Evolutionary conservation across 2,329 filamentous ascomycete species (phyloP).

Genomic region (Xylaria sp.): DNA sequence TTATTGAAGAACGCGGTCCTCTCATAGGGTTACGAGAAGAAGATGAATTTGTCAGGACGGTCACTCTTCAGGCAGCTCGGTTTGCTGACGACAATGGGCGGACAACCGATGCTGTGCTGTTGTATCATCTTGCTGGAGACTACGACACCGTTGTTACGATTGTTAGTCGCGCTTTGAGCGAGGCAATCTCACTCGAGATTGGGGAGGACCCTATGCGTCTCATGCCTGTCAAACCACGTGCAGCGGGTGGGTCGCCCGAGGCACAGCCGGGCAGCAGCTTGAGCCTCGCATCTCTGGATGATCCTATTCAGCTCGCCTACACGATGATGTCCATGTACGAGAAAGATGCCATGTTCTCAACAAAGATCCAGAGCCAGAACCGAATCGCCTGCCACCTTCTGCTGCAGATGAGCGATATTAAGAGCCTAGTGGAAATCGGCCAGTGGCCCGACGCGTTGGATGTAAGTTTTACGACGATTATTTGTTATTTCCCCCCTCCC

Average conservation of each 20-base stretch:
- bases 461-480: slow-evolving; percentile 56
- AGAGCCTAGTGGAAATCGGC: slow-evolving; percentile 63
- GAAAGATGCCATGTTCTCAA: slow-evolving; percentile 69
- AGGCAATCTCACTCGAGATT: slow-evolving; percentile 87
- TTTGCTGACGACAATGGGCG: slow-evolving; percentile 95
- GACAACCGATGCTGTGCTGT: slow-evolving; percentile 89
- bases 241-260: slow-evolving; percentile 54
- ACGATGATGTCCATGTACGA: slow-evolving; percentile 74
- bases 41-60: slow-evolving; percentile 87
- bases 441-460: slow-evolving; percentile 69
- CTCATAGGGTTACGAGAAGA: slow-evolving; percentile 84
- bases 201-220: slow-evolving; percentile 83
- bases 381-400: slow-evolving; percentile 66
- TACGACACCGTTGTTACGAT: slow-evolving; percentile 94
- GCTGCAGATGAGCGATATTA: slow-evolving; percentile 71
- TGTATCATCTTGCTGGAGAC: slow-evolving; percentile 94
- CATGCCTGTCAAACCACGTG: slow-evolving; percentile 81
- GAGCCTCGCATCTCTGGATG: slow-evolving; percentile 68
- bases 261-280: slow-evolving; percentile 66
- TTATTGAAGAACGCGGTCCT: slow-evolving; percentile 85
- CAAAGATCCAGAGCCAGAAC: slow-evolving; percentile 67
- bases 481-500: neutral
- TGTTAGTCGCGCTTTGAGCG: slow-evolving; percentile 88
- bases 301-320: slow-evolving; percentile 68
- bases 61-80: slow-evolving; percentile 90